phyloP scores from a whole-genome alignment of 148 eudicot species.

The Rhododendron vialii region DNA sequence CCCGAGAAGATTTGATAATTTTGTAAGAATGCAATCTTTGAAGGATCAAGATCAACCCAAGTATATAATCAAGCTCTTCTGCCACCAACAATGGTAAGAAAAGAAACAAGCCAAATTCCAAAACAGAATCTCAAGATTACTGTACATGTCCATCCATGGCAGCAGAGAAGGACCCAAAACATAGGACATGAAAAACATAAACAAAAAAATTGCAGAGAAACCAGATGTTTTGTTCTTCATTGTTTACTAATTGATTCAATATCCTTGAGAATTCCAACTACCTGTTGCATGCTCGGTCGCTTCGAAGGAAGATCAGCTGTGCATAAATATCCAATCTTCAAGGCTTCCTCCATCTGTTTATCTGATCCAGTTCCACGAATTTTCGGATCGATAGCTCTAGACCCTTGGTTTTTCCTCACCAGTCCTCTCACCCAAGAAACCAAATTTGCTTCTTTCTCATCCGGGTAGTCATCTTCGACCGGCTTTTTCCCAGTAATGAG shows the following conservation, averaged over 20 bases:
- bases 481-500: slow-evolving; percentile 61
- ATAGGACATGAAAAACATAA: not conserved
- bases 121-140: not conserved
- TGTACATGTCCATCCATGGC: slow-evolving; percentile 15
- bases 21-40: not conserved
- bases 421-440: slow-evolving; percentile 56
- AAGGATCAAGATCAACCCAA: not conserved
- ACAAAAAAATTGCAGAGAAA: not conserved
- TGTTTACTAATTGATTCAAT: slow-evolving; percentile 29
- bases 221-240: slow-evolving; percentile 3
- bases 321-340: slow-evolving; percentile 61
- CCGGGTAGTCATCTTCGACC: slow-evolving; percentile 41
- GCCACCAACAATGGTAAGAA: not conserved
- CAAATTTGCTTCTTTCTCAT: slow-evolving; percentile 38
- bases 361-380: slow-evolving; percentile 37
- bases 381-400: slow-evolving; percentile 43
- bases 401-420: slow-evolving; percentile 38
- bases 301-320: slow-evolving; percentile 58
- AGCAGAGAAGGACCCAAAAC: slow-evolving; percentile 2
- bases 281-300: slow-evolving; percentile 66
- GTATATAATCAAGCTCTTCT: not conserved
- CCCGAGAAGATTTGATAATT: not conserved
- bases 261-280: slow-evolving; percentile 61
- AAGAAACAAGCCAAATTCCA: not conserved
- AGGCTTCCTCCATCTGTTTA: slow-evolving; percentile 41